Percentiles rank a stretch among this genome's conserved stretches.
Evolutionary conservation across 495 filamentous ascomycete species (phyloP).

Genomic region (Astrocystis sublimbata): DNA sequence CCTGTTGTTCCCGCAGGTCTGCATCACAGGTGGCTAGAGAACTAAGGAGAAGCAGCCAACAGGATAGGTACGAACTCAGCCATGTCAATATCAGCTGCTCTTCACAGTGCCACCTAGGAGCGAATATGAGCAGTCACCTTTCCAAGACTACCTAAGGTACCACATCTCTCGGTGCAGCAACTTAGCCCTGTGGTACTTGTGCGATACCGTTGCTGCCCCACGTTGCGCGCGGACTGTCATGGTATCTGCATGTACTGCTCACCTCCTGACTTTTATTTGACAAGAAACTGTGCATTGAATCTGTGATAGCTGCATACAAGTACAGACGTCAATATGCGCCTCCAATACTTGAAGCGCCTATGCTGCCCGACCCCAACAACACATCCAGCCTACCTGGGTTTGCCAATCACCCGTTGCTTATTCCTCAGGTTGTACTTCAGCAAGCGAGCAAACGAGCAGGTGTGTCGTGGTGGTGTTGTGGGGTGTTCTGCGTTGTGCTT

Average conservation of each 20-base stretch:
- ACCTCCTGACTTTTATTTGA: background rate
- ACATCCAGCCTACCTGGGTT: background rate
- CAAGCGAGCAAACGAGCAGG: conserved; percentile 1
- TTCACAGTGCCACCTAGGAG: conserved; percentile 17
- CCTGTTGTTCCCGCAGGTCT: conserved; percentile 8
- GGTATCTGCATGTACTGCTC: background rate
- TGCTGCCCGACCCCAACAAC: conserved; percentile 7
- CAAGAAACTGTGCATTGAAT: conserved; percentile 13
- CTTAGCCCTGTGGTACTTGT: background rate
- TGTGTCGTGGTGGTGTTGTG: background rate
- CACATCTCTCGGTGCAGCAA: background rate
- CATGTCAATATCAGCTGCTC: conserved; percentile 15
- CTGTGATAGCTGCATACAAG: conserved; percentile 5
- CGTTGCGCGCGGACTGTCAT: background rate
- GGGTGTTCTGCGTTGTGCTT: background rate
- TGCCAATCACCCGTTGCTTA: background rate
- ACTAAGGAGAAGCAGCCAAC: background rate
- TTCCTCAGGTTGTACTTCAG: background rate
- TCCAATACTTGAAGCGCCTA: background rate
- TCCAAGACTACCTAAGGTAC: no score
- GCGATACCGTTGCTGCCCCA: background rate
- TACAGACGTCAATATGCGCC: conserved; percentile 18
- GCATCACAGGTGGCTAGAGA: background rate
- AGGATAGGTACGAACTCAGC: background rate
- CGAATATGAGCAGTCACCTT: conserved; percentile 20